Base-by-base conservation (phyloP, 768 basidiomycete species). In the Trametes sanguinea region DNA sequence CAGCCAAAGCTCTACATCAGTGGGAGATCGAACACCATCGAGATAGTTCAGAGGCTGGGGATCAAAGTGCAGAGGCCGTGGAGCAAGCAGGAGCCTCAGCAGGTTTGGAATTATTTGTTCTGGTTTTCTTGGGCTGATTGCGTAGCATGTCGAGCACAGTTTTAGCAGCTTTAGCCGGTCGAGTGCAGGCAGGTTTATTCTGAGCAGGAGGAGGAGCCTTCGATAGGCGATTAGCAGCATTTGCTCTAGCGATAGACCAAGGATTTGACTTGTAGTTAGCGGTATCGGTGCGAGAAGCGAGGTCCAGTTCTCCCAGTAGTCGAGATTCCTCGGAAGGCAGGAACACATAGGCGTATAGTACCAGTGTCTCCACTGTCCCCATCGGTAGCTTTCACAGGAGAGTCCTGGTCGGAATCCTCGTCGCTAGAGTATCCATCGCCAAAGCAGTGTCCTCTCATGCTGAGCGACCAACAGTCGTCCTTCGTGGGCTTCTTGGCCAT, bases 211-310 rank as follows among this genome's bases (percentile, higher is more conserved):
- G 9, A 27, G 37, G 4, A 11, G 53, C 44, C 13, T 43, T 54
- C 1, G 47, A 14, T 10, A 53, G 27, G 3, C 60, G 83, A 37
- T 79, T 77, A 0, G 83, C 83, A 45, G 90, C 91, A 65, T 93
- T 93, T 33, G 89, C 85, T 67, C 85, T 88, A 3, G 91, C 90
- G 58, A 93, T 90, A 57, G 83, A 84, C 81, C 90, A 93, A 0
- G 91, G 91, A 68, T 91, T 92, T 0, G 89, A 83, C 52, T 84
- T 88, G 76, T 85, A 91, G 6, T 76, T 70, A 1, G 86, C 89
- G 35, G 78, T 72, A 55, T 92, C 90, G 54, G 82, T 75, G 50
- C 90, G 78, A 2, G 75, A 68, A 0, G 86, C 81, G 1, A 91
- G 73, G 65, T 91, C 88, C 51, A 91, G 71, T 27, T 86, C 84